Base-by-base conservation (phyloP, 2,329 filamentous ascomycete genomes). In the Mycosphaerelloides madeirae region DNA sequence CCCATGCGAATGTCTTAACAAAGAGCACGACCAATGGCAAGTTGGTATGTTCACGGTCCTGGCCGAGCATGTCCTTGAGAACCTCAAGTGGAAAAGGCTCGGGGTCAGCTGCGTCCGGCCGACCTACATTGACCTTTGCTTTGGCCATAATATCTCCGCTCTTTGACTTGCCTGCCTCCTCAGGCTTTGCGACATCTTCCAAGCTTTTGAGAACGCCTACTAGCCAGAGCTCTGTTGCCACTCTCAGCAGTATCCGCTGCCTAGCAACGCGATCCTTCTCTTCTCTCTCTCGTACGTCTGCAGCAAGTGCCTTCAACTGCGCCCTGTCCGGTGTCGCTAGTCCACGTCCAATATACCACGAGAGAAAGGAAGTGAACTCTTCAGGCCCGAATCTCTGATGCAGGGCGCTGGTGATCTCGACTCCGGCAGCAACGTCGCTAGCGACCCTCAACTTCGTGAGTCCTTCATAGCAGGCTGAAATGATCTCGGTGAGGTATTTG, bases 51-150 rank as follows among this genome's bases (percentile, higher is more conserved):
- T 98, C 91, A 43, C 89, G 81, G 64, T 98, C 93, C 62, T 97
- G 84, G 6, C 90, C 89, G 13, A 98, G 77, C 53, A 98, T 78
- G 63, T 98, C 94, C 69, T 98, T 98, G 31, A 98, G 73, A n/a
- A 97, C 91, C 65, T 98, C 93, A 15, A 98, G 74, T 3, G 94
- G 94, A 56, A 98, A 97, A 0, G 93, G 93, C 53, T 98, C 93
- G 2, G 87, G 79, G 48, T 85, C 82, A 31, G 77, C 80, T 20
- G 81, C 80, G 47, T 81, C 79, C 41, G 71, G 68, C 18, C 75
- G 74, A 31, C 68, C 64, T 8, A 73, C 56, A 70, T 74, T 72
- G 75, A 85, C 50, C 72, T 74, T 78, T 6, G 75, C 69, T 65
- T 90, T 95, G 29, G 77, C 72, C 31, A 79, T 72, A 2, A 73